phyloP scores from a whole-genome alignment of 2,329 filamentous ascomycete species.

The Exophiala mesophila region DNA sequence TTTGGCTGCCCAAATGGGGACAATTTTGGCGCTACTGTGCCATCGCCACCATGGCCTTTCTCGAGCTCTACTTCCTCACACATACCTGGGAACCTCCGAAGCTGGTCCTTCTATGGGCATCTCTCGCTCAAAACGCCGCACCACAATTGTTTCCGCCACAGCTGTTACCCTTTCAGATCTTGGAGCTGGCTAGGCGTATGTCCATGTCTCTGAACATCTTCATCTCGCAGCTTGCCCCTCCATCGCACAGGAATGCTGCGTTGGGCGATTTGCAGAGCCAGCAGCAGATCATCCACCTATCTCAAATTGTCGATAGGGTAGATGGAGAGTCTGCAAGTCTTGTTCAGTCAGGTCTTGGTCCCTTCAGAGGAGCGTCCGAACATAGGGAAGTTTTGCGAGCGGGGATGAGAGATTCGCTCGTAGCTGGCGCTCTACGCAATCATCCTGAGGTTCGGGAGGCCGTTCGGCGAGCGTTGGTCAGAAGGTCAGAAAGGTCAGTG shows the following conservation, averaged over 20 bases:
- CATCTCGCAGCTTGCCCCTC: slow-evolving; percentile 71
- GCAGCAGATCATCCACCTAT: slow-evolving; percentile 64
- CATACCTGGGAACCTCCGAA: slow-evolving; percentile 31
- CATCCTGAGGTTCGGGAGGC: slow-evolving; percentile 80
- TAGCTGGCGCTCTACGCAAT: slow-evolving; percentile 75
- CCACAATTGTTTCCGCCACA: slow-evolving; percentile 43
- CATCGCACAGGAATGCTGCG: slow-evolving; percentile 31
- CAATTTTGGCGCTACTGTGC: slow-evolving; percentile 48
- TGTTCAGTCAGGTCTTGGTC: slow-evolving; percentile 72
- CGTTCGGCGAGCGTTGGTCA: slow-evolving; percentile 53
- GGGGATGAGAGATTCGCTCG: slow-evolving; percentile 78
- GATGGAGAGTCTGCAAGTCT: slow-evolving; percentile 67
- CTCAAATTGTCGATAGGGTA: slow-evolving; percentile 53
- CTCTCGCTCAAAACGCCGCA: slow-evolving; percentile 21
- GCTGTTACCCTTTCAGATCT: slow-evolving; percentile 74
- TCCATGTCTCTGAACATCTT: slow-evolving; percentile 78
- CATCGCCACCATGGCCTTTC: slow-evolving; percentile 49
- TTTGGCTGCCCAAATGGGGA: slow-evolving; percentile 25
- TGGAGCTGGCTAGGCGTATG: slow-evolving; percentile 69
- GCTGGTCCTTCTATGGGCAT: slow-evolving; percentile 11
- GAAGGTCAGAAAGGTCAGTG: slow-evolving; percentile 13
- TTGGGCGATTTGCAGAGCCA: slow-evolving; percentile 45
- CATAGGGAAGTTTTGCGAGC: slow-evolving; percentile 60
- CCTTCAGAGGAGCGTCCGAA: slow-evolving; percentile 69
- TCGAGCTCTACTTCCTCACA: slow-evolving; percentile 56